Conservation (phyloP, 345 rosid genomes). For the Syzygium grande region DNA sequence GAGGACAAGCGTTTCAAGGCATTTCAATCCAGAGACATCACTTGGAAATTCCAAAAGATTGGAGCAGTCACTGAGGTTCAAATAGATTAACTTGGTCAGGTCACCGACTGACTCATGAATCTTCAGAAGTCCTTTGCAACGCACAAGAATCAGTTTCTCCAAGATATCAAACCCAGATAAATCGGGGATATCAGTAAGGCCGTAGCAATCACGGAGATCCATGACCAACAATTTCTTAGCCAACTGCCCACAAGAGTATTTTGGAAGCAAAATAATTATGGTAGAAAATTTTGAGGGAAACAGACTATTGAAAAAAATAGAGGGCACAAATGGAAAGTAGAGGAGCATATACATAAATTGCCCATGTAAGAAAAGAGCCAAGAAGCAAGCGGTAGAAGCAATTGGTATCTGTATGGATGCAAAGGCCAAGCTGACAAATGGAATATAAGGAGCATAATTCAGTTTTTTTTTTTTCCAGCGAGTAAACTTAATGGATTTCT, state of each 20-base stretch:
- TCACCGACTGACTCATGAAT: conserved; percentile 31
- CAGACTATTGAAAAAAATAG: neutral
- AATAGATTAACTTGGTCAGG: conserved; percentile 13
- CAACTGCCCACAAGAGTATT: neutral
- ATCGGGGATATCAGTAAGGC: conserved; percentile 31
- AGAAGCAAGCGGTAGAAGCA: neutral
- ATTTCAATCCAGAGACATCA: conserved; percentile 30
- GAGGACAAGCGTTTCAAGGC: conserved; percentile 30
- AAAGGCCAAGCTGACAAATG: neutral
- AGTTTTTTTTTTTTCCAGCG: neutral
- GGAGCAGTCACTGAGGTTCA: conserved; percentile 27
- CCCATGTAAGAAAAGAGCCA: neutral
- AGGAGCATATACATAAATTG: neutral
- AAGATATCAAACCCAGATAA: conserved; percentile 16
- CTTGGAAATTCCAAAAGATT: conserved; percentile 28
- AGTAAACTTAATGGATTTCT: neutral
- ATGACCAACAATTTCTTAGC: conserved; percentile 33
- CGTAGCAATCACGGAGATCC: conserved; percentile 24
- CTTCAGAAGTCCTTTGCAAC: conserved; percentile 18
- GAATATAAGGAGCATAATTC: neutral
- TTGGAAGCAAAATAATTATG: neutral
- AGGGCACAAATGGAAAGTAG: neutral
- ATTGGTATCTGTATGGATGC: neutral
- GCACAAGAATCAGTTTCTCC: conserved; percentile 33
- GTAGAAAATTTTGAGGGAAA: neutral